Percentiles rank a stretch among this genome's conserved stretches.
These are phyloP conservation scores for Cercospora zeina DNA, from an alignment of 2,329 filamentous ascomycete genomes.

Conservation along the genomic window DNA sequence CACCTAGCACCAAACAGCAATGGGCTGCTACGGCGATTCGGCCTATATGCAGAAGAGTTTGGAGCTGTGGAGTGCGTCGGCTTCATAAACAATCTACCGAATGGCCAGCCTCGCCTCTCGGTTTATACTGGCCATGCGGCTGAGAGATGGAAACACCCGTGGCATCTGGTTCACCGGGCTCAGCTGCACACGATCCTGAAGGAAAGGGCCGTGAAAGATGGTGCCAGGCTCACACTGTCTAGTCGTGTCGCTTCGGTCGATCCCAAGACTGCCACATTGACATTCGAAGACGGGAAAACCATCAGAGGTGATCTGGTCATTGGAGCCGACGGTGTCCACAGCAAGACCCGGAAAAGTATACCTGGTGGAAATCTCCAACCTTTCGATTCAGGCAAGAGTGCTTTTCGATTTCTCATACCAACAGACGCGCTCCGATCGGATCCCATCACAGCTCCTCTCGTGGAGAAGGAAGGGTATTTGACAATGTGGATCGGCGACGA, in stretches of 20 bases:
- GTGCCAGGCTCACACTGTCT: constrained; percentile 31
- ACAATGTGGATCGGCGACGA: constrained; percentile 49
- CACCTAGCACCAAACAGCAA: constrained; percentile 63
- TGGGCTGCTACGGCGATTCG: constrained; percentile 50
- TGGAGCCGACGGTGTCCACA: constrained; percentile 40
- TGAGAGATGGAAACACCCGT: constrained; percentile 34
- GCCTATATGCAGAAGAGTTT: constrained; percentile 30
- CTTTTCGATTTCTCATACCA: constrained; percentile 58
- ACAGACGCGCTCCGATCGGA: constrained; percentile 47
- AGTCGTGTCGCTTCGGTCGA: constrained; percentile 23
- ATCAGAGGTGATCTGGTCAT: constrained; percentile 35
- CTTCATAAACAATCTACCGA: constrained; percentile 25
- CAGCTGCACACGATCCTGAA: constrained; percentile 35
- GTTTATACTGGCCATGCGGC: constrained; percentile 19
- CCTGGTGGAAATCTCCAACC: constrained; percentile 30
- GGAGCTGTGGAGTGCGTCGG: constrained; percentile 26
- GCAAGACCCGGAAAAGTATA: constrained; percentile 27
- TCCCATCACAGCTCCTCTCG: constrained; percentile 47
- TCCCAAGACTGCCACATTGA: constrained; percentile 20
- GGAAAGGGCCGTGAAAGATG: constrained; percentile 27
- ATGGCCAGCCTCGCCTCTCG: constrained; percentile 22
- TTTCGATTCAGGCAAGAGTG: constrained; percentile 53
- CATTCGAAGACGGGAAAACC: constrained; percentile 30
- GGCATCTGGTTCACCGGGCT: constrained; percentile 35
- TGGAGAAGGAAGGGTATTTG: constrained; percentile 39